These are phyloP conservation scores for Zarea fungicola DNA, from an alignment of 2,329 filamentous ascomycete genomes.

Conservation along the genomic window DNA sequence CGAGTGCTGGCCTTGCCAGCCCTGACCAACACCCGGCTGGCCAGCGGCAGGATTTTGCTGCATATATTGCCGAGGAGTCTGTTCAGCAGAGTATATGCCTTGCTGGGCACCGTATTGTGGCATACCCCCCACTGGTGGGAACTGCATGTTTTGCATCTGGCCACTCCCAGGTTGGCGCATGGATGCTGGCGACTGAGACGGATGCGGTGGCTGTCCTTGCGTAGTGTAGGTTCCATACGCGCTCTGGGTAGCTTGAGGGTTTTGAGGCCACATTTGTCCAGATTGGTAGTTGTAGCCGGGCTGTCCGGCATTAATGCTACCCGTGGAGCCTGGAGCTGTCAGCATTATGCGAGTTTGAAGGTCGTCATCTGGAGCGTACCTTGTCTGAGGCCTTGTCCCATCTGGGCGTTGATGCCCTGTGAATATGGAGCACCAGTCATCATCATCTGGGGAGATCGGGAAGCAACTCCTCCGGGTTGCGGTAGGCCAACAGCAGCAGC, in stretches of 20 bases:
- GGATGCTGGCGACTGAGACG: conserved; percentile 52
- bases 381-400: conserved; percentile 68
- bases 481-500: conserved; percentile 48
- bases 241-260: conserved; percentile 39
- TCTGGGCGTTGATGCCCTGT: conserved; percentile 63
- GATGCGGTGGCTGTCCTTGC: conserved; percentile 46
- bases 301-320: conserved; percentile 42
- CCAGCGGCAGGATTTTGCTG: conserved; percentile 44
- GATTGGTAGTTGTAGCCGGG: conserved; percentile 60
- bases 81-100: conserved; percentile 56
- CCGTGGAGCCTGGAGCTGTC: conserved; percentile 51
- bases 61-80: conserved; percentile 63
- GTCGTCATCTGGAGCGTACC: conserved; percentile 47
- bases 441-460: conserved; percentile 62
- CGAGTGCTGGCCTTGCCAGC: conserved; percentile 57
- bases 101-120: conserved; percentile 49
- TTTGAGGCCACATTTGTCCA: conserved; percentile 62
- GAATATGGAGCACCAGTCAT: conserved; percentile 63
- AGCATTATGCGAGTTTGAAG: conserved; percentile 60
- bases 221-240: conserved; percentile 49
- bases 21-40: conserved; percentile 45
- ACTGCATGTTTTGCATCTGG: conserved; percentile 57
- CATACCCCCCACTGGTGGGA: conserved; percentile 58
- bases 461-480: conserved; percentile 53
- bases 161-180: conserved; percentile 50